phyloP scores from a whole-genome alignment of 2,329 filamentous ascomycete genomes.

The Phialemonium atrogriseum region DNA sequence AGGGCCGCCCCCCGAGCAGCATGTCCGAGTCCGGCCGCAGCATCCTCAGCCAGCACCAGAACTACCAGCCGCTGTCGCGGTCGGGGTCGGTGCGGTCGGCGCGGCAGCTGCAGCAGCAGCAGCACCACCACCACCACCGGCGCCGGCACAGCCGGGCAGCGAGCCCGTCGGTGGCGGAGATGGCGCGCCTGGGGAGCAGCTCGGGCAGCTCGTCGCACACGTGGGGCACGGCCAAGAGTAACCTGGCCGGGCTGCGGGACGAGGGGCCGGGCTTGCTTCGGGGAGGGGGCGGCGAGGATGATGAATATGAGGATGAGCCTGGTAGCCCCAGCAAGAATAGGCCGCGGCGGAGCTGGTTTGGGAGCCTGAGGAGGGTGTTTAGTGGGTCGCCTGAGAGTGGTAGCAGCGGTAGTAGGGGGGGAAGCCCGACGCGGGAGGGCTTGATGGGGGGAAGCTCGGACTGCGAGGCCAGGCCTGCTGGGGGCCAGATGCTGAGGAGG shows the following conservation, averaged over 20 bases:
- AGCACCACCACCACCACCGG: slow-evolving; percentile 7
- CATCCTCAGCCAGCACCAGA: slow-evolving; percentile 26
- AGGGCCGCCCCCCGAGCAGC: slow-evolving; percentile 46
- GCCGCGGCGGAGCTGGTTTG: slow-evolving; percentile 55
- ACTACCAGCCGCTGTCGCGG: slow-evolving; percentile 10
- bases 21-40: slow-evolving; percentile 51
- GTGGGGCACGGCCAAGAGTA: slow-evolving; percentile 46
- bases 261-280: slow-evolving; percentile 43
- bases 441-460: slow-evolving; percentile 29
- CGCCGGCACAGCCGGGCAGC: neutral
- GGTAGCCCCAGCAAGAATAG: slow-evolving; percentile 51
- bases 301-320: slow-evolving; percentile 23
- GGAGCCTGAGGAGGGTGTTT: slow-evolving; percentile 58
- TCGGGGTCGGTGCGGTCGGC: slow-evolving; percentile 22
- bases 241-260: slow-evolving; percentile 41
- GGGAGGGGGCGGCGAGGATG: slow-evolving; percentile 12
- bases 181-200: slow-evolving; percentile 25
- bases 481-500: slow-evolving; percentile 38
- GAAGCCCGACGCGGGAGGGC: slow-evolving; percentile 21
- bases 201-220: slow-evolving; percentile 31
- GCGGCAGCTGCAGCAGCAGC: slow-evolving; percentile 18
- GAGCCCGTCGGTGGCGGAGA: slow-evolving; percentile 17
- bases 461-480: slow-evolving; percentile 34
- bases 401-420: slow-evolving; percentile 11
- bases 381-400: slow-evolving; percentile 27